Base-by-base conservation (phyloP, 805 yeast species). In the Ogataea salicorniae region DNA sequence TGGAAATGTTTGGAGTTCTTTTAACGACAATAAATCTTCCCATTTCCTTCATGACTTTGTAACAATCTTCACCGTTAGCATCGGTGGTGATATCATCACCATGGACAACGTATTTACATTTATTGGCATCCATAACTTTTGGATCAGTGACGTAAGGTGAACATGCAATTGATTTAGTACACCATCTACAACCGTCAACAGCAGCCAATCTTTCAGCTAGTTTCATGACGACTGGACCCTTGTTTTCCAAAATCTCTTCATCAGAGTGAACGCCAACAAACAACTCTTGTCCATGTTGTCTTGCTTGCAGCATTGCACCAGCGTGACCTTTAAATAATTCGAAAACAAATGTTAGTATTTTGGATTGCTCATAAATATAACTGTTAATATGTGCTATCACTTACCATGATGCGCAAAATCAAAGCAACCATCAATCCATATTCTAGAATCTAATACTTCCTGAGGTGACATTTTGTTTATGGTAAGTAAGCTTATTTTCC, bases 31-130 rank as follows among this genome's bases (percentile, higher is more conserved):
- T 76, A 63, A 92, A 87, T 55, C 92, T 70, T n/a, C 95, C 96
- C 61, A 80, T 67, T 46, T 87, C 88, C 63, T 92, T 91, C 55
- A 91, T 87, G 23, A 65, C 74, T 48, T 85, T 84, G 68, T 94
- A 94, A 60, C 97, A 89, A 68, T 94, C 99, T 47, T 87, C 83
- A 2, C 99, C 99, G 60, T 88, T 76, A 15, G 96, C 96, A 67
- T 94, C 98, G 2, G 97, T 87, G 23, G 97, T 94, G 55, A 94
- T 89, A 62, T 94, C 99, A 67, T 94, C 99, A 6, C 99, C 99
- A 66, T 94, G 99, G 11, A 94, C 96, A n/a, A 94, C 99, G 63
- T 83, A 94, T 60, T 80, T 68, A 70, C 99, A 94, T 6, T 77
- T 79, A 60, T 79, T 79, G 23, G 72, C 55, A 56, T 86, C 89